phyloP scores from a whole-genome alignment of 441 rosid genomes.

The Euphorbia schlechtendalii region DNA sequence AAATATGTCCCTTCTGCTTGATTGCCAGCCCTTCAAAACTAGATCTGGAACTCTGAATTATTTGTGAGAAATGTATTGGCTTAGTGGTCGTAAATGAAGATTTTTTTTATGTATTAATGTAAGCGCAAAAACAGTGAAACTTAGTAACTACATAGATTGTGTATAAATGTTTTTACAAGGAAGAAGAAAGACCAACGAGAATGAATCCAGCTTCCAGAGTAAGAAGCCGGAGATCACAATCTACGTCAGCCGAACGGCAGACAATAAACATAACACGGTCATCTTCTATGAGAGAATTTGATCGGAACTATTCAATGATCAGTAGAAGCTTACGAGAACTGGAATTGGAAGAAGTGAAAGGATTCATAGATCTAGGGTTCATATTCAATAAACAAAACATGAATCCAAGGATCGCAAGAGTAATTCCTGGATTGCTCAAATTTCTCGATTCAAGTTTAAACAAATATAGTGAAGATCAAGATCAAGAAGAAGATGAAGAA shows the following conservation, averaged over 20 bases:
- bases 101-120: too few species aligned
- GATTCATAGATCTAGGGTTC: slow-evolving; percentile 59
- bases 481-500: slow-evolving; percentile 18
- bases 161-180: not conserved
- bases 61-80: too few species aligned
- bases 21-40: too few species aligned
- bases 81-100: too few species aligned
- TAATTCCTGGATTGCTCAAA: slow-evolving; percentile 44
- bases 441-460: not conserved
- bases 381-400: slow-evolving; percentile 35
- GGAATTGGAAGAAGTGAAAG: slow-evolving; percentile 61
- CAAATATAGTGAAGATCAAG: not conserved
- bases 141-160: too few species aligned
- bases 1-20: too few species aligned
- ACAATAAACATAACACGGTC: slow-evolving; percentile 12
- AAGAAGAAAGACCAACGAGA: slow-evolving; percentile 25
- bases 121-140: too few species aligned
- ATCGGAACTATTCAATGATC: slow-evolving; percentile 22
- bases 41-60: too few species aligned
- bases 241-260: slow-evolving; percentile 8
- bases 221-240: slow-evolving; percentile 32
- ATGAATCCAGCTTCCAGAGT: slow-evolving; percentile 8
- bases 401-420: slow-evolving; percentile 32
- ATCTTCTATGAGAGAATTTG: slow-evolving; percentile 7
- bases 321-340: slow-evolving; percentile 40